Evolutionary conservation across 2,329 filamentous ascomycete species (phyloP).

Genomic region (Allantophomopsis lycopodina): DNA sequence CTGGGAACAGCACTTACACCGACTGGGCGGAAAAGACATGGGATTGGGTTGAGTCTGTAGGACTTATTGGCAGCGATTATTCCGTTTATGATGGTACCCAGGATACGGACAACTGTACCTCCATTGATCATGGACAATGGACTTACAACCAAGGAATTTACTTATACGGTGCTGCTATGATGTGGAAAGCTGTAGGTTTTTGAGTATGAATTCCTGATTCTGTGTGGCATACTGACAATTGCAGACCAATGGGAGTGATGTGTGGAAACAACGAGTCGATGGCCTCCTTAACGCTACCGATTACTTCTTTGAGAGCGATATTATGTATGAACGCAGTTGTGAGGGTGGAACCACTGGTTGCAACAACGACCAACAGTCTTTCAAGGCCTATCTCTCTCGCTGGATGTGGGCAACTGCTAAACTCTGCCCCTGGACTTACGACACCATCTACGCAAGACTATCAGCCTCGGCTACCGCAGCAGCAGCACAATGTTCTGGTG

Average conservation of each 20-base stretch:
- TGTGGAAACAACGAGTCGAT: conserved; percentile 44
- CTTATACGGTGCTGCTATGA: conserved; percentile 50
- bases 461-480: conserved; percentile 41
- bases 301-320: conserved; percentile 35
- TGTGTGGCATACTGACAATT: conserved; percentile 10
- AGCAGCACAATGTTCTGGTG: conserved; percentile 41
- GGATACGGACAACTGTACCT: conserved; percentile 38
- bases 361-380: conserved; percentile 46
- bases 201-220: not conserved
- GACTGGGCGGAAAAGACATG: conserved; percentile 65
- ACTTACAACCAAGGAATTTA: conserved; percentile 59
- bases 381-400: conserved; percentile 50
- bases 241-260: conserved; percentile 25
- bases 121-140: conserved; percentile 47
- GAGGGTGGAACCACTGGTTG: conserved; percentile 42
- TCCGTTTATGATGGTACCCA: conserved; percentile 48
- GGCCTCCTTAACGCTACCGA: conserved; percentile 37
- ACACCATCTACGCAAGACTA: conserved; percentile 38
- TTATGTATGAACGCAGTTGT: conserved; percentile 54
- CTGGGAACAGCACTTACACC: conserved; percentile 62
- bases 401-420: conserved; percentile 48
- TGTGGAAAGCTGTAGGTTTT: conserved; percentile 46
- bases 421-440: conserved; percentile 45
- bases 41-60: conserved; percentile 47
- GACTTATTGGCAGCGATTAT: conserved; percentile 44